A percentile compares a stretch with the other conserved stretches of the same genome.
These are phyloP conservation scores for Macrocybe gigantea DNA, from an alignment of 768 basidiomycete genomes.

Conservation along the genomic window DNA sequence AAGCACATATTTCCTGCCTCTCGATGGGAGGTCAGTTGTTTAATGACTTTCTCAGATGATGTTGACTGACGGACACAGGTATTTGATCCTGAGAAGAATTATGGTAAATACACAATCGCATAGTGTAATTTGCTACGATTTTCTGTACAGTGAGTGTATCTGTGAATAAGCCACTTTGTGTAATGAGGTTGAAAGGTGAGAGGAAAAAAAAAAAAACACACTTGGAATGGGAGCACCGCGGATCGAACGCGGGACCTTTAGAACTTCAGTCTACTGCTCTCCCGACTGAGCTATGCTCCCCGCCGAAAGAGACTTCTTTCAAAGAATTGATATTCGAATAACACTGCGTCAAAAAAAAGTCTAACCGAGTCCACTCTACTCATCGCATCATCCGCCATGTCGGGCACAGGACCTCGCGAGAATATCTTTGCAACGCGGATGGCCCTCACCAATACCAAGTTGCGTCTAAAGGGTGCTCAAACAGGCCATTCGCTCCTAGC, in stretches of 20 bases:
- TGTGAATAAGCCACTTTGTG: no score
- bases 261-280: constrained; percentile 76
- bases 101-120: constrained; percentile 85
- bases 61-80: constrained; percentile 37
- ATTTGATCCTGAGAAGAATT: constrained; percentile 91
- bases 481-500: constrained; percentile 94
- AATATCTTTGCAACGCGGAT: constrained; percentile 96
- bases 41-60: background rate
- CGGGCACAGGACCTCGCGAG: constrained; percentile 85
- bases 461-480: constrained; percentile 86
- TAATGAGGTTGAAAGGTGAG: no score
- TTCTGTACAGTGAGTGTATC: background rate
- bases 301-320: background rate
- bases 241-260: constrained; percentile 79
- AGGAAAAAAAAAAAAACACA: background rate
- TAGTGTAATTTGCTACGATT: constrained; percentile 9
- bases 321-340: background rate
- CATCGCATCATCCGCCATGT: constrained; percentile 45
- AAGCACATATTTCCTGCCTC: constrained; percentile 98
- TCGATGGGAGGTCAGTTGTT: constrained; percentile 81
- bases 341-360: background rate
- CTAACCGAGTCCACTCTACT: constrained; percentile 3
- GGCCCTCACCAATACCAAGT: constrained; percentile 91
- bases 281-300: constrained; percentile 72
- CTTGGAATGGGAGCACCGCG: constrained; percentile 61